Base-by-base conservation (phyloP, 2,329 filamentous ascomycete species). In the Clathrospora elynae region DNA sequence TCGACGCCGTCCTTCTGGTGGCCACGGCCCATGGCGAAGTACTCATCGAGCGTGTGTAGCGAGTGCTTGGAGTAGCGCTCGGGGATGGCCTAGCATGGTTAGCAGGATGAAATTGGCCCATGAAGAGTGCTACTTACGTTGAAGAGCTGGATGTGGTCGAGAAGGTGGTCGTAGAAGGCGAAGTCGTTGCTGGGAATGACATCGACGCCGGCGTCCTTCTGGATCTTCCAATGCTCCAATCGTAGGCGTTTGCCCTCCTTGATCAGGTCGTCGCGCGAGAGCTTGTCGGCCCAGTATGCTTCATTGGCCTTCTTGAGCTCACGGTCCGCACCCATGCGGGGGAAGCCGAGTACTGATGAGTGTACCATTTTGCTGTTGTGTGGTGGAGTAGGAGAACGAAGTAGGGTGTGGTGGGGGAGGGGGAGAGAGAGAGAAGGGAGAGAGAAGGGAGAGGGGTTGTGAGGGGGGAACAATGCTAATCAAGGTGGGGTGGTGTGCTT, bases 291-390 rank as follows among this genome's bases (percentile, higher is more conserved):
- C 93, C 93, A 99, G 78, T 86, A 99, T 74, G 92, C 90, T 78
- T 99, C 93, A 62, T 91, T 99, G 71, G 93, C 93, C 86, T 99
- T 99, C 87, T 99, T 99, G 74, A 99, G 85, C 83, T 99, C 93
- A 85, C 93, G 90, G 78, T 95, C 88, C 69, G 83, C 88, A 78
- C 93, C 93, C 89, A 97, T 96, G 73, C 93, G 92, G 75, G 93
- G 93, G 84, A 99, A 99, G 79, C 93, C 93, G 75, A 99, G 87
- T 75, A 99, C 82, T 63, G 93, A 82, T 58, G 76, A 78, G 58
- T 77, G 73, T 43, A 78, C 76, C 76, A 78, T 78, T 46, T n/a
- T n/a, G n/a, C n/a, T n/a, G n/a, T n/a, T n/a, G n/a, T n/a, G 46
- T 61, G 61, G 56, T 51, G 49, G 55, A 47, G 32, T 37, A 30